phyloP scores from a whole-genome alignment of 2,329 filamentous ascomycete species.

The Calonectria ilicicola region DNA sequence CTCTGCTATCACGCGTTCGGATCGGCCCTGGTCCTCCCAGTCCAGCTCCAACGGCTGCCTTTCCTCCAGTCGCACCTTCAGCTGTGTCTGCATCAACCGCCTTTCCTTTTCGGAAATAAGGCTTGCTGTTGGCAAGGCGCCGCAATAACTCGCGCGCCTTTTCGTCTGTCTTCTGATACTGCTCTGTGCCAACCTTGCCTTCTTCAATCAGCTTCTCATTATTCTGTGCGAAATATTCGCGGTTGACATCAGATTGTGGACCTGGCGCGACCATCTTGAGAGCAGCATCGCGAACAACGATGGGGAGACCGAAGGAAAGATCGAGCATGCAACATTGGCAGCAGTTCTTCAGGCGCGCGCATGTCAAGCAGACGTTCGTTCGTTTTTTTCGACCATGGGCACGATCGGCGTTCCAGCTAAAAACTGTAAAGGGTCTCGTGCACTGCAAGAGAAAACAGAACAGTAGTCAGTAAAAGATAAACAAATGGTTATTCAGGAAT shows the following conservation, averaged over 20 bases:
- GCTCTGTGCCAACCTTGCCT: slow-evolving; percentile 85
- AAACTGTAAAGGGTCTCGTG: slow-evolving; percentile 95
- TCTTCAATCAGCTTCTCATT: slow-evolving; percentile 97
- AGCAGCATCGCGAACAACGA: slow-evolving; percentile 94
- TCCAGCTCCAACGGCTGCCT: slow-evolving; percentile 65
- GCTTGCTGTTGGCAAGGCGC: slow-evolving; percentile 89
- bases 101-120: slow-evolving; percentile 92
- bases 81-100: slow-evolving; percentile 70
- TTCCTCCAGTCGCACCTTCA: slow-evolving; percentile 56
- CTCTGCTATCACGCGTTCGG: slow-evolving; percentile 75
- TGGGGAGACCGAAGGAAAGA: slow-evolving; percentile 93
- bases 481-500: slow-evolving; percentile 6
- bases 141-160: slow-evolving; percentile 91
- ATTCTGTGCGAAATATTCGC: slow-evolving; percentile 98
- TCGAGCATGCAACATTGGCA: slow-evolving; percentile 99
- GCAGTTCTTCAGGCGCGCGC: slow-evolving; percentile 97
- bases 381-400: slow-evolving; percentile 89
- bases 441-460: slow-evolving; percentile 59
- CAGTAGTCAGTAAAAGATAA: slow-evolving; percentile 18
- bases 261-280: slow-evolving; percentile 98
- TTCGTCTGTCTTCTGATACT: slow-evolving; percentile 96
- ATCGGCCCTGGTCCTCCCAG: slow-evolving; percentile 79
- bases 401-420: slow-evolving; percentile 93
- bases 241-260: slow-evolving; percentile 90
- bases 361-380: slow-evolving; percentile 96